Conservation (phyloP, 2,329 filamentous ascomycete genomes). For the Venturia asperata region DNA sequence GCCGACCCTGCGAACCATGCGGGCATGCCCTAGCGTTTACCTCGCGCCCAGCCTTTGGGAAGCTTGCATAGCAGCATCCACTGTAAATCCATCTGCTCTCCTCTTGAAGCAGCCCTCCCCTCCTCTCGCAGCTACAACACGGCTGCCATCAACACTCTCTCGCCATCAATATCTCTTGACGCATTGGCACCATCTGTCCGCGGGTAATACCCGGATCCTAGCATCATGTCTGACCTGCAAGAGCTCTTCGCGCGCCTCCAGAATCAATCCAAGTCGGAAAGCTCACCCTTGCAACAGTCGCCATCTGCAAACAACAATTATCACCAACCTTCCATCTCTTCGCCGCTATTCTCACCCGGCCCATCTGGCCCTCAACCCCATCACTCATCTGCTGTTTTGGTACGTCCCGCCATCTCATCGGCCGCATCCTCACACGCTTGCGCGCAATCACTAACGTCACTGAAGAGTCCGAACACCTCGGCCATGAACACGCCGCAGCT, state of each 20-base stretch:
- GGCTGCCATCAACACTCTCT: background rate
- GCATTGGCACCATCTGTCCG: background rate
- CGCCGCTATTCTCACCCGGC: conserved; percentile 51
- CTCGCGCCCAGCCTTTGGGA: background rate
- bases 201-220: conserved; percentile 8
- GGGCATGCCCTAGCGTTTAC: background rate
- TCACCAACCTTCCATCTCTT: conserved; percentile 47
- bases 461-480: conserved; percentile 45
- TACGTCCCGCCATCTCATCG: background rate
- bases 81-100: too few species aligned
- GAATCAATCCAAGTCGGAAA: background rate
- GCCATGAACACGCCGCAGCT: conserved; percentile 37
- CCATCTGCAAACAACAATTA: background rate
- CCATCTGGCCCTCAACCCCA: conserved; percentile 48
- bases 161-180: background rate
- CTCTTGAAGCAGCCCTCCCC: background rate
- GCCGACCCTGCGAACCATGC: background rate
- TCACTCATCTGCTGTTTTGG: conserved; percentile 50
- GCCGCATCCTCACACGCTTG: background rate
- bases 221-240: conserved; percentile 11
- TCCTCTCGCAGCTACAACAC: background rate
- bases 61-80: background rate
- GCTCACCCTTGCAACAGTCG: background rate
- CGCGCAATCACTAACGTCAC: conserved; percentile 13
- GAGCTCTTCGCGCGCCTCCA: conserved; percentile 19